Base-by-base conservation (phyloP, 495 filamentous ascomycete species). In the Podospora anserina region DNA sequence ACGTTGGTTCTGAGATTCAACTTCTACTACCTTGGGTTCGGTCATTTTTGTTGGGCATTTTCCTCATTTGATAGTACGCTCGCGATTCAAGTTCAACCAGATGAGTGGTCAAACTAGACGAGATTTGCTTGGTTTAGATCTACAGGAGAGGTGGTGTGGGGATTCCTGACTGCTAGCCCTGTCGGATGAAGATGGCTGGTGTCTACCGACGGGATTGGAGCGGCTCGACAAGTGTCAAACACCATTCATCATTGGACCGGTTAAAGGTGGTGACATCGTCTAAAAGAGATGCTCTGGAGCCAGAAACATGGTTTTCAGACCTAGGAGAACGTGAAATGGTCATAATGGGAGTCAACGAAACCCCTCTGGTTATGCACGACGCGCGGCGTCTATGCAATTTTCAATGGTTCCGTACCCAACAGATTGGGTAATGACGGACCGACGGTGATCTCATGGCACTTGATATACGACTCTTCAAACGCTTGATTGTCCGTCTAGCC, bases 361-460 rank as follows among this genome's bases (percentile, higher is more conserved):
- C 39, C 39, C 9, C 13, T 49, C 9, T 11, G 15, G 13, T 28
- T 18, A 32, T 30, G 26, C 16, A 28, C 59, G 5, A 61, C 59
- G 27, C 59, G 59, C 23, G 16, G 30, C 27, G 16, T 6, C 16
- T 20, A 61, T 61, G 15, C 15, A 49, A 23, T 23, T 23, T 23
- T 23, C 23, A 23, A 23, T 23, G 23, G 23, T 23, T 23, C 23
- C 13, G 39, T 49, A 64, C 66, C 66, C 66, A 55, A 68, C 66
- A 68, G 66, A 68, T 68, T 68, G 66, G 66, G 66, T 49, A 68
- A 68, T 68, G 66, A 49, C 61, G 61, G 32, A 63, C 32, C 61
- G 18, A 20, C n/a, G 61, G 27, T 49, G 34, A 63, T 63, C 61
- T 63, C 20, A 4, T 32, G 19, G 16, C 15, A 28, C 23, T 19